A percentile compares a stretch with the other conserved stretches of the same genome.
phyloP scores from a whole-genome alignment of 805 yeast species.

The Zygoascus ofunaensis region DNA sequence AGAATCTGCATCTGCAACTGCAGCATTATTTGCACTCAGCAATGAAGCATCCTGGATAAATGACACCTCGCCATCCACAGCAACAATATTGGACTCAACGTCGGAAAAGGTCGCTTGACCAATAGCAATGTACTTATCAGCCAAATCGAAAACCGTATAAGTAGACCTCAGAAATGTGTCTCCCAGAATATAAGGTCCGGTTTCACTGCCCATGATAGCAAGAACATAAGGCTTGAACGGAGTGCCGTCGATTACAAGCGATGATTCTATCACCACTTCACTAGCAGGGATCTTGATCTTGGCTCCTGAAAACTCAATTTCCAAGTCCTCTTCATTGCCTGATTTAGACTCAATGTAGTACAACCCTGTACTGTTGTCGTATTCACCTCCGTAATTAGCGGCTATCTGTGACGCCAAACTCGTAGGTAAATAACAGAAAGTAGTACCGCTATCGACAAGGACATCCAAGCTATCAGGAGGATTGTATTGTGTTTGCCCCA shows the following conservation, averaged over 20 bases:
- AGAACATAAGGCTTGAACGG: constrained; percentile 4
- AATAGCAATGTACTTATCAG: constrained; percentile 44
- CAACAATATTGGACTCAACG: constrained; percentile 10
- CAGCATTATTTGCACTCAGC: constrained; percentile 10
- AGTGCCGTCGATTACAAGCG: neutral
- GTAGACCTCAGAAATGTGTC: constrained; percentile 57
- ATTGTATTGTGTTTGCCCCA: constrained; percentile 10
- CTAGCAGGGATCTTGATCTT: constrained; percentile 17
- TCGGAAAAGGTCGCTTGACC: constrained; percentile 36
- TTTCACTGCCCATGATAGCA: constrained; percentile 7
- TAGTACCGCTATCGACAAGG: constrained; percentile 17
- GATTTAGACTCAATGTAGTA: constrained; percentile 4
- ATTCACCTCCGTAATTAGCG: neutral
- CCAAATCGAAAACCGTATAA: constrained; percentile 60
- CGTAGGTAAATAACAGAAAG: constrained; percentile 14
- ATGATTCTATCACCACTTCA: constrained; percentile 11
- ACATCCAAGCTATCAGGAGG: constrained; percentile 2
- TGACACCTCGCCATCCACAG: constrained; percentile 14
- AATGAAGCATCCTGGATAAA: constrained; percentile 20
- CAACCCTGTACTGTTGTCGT: constrained; percentile 3
- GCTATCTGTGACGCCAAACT: constrained; percentile 7
- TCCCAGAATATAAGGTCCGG: constrained; percentile 39
- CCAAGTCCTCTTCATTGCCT: constrained; percentile 1
- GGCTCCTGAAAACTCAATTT: constrained; percentile 20
- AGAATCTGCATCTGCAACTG: neutral